phyloP scores from a whole-genome alignment of 139 green algal genomes.

The Tetradesmus lagerheimii region DNA sequence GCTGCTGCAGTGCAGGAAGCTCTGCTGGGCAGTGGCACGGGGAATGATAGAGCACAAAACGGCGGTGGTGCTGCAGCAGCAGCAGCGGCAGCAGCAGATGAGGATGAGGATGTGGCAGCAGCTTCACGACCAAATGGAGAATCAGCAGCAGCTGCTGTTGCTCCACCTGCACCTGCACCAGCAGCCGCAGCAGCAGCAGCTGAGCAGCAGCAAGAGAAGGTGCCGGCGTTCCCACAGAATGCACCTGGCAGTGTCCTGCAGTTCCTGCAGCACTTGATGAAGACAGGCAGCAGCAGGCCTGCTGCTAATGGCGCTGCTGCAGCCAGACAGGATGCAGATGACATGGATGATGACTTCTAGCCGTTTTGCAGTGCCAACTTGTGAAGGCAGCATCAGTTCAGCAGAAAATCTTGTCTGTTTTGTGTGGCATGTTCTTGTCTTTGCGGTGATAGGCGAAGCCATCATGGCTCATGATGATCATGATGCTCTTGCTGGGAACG shows the following conservation, averaged over 20 bases:
- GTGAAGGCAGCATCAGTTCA: no score
- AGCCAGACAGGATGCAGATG: neutral
- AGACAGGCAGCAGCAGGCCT: neutral
- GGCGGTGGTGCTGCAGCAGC: neutral
- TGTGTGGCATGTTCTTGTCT: no score
- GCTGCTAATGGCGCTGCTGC: neutral
- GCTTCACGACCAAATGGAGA: no score
- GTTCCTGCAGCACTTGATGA: conserved; percentile 17
- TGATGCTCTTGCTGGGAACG: no score
- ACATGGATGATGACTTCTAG: neutral
- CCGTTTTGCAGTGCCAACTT: neutral
- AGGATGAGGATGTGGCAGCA: neutral
- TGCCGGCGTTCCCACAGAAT: neutral
- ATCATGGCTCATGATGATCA: no score
- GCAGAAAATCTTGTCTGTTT: no score
- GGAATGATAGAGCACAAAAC: neutral
- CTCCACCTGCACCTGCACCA: neutral
- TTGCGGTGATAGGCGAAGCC: no score
- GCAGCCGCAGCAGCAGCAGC: neutral
- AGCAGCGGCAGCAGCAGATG: neutral
- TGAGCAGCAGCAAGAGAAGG: neutral
- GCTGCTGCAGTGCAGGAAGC: neutral
- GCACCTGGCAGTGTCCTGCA: conserved; percentile 5
- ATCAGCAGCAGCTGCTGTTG: no score
- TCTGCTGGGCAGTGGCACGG: neutral